phyloP scores from a whole-genome alignment of 2,329 filamentous ascomycete genomes.

The Talaromyces albobiverticillius region DNA sequence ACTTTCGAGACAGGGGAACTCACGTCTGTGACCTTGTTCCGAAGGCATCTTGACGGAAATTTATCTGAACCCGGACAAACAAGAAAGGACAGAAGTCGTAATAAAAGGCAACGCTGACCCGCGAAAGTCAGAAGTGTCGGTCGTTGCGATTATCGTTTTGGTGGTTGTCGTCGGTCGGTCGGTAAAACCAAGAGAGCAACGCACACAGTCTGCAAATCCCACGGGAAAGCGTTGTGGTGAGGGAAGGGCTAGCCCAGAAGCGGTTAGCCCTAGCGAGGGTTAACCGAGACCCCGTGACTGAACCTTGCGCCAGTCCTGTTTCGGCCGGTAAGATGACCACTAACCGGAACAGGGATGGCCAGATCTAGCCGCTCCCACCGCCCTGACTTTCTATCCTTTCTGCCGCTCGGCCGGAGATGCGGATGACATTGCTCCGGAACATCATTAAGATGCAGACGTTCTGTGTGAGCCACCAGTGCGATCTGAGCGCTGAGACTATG shows the following conservation, averaged over 20 bases:
- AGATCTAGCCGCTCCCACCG: neutral
- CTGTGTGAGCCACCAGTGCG: no score
- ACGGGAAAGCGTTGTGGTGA: conserved; percentile 29
- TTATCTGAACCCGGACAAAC: conserved; percentile 39
- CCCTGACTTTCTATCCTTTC: neutral
- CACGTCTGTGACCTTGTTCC: conserved; percentile 84
- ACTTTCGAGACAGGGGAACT: conserved; percentile 46
- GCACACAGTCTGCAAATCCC: conserved; percentile 36
- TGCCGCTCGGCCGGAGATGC: neutral
- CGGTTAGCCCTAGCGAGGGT: conserved; percentile 36
- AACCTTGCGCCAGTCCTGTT: neutral
- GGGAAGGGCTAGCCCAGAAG: conserved; percentile 34
- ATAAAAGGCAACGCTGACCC: conserved; percentile 38
- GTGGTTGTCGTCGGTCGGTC: conserved; percentile 41
- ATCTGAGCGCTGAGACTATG: no score
- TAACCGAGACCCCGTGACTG: conserved; percentile 34
- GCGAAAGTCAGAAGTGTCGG: conserved; percentile 33
- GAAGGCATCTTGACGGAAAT: conserved; percentile 74
- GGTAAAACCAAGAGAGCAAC: conserved; percentile 36
- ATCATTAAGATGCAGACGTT: no score
- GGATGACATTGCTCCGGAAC: conserved; percentile 14
- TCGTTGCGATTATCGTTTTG: conserved; percentile 40
- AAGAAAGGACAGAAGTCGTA: conserved; percentile 41
- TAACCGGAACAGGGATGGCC: neutral
- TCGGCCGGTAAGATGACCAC: neutral